phyloP scores from a whole-genome alignment of 305 asterid genomes.

The Caryopteris hybrid region DNA sequence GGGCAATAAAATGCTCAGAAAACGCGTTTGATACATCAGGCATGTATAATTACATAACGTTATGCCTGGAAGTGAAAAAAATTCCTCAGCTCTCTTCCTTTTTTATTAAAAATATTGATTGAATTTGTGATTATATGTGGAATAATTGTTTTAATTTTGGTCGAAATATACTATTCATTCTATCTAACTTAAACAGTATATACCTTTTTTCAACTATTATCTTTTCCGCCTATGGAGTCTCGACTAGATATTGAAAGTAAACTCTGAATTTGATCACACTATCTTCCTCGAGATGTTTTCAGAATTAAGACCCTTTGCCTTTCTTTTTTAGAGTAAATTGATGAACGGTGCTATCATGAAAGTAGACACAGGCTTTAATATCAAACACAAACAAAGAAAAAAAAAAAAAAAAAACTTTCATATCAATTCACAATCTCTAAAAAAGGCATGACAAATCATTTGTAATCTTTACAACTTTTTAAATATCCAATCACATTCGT shows the following conservation, averaged over 20 bases:
- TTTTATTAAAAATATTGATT: too few relatives aligned
- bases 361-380: not conserved
- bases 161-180: not conserved
- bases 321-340: too few relatives aligned
- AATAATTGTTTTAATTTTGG: not conserved
- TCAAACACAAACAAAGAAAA: not conserved
- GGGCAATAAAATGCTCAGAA: slow-evolving; percentile 1
- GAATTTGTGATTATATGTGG: not conserved
- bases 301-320: too few relatives aligned
- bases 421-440: not conserved
- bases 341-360: too few relatives aligned
- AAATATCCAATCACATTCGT: not conserved
- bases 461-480: not conserved
- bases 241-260: not conserved
- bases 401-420: not conserved
- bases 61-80: not conserved
- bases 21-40: not conserved
- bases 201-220: too few relatives aligned
- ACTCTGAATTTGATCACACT: not conserved
- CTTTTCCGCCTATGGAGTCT: not conserved
- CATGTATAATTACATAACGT: too few relatives aligned
- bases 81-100: too few relatives aligned
- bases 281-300: too few relatives aligned
- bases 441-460: not conserved
- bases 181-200: not conserved